Evolutionary conservation across 2,329 filamentous ascomycete genomes (phyloP), one percentile per base, ranked within the genome.

Genomic region (Colletotrichum sp.): DNA sequence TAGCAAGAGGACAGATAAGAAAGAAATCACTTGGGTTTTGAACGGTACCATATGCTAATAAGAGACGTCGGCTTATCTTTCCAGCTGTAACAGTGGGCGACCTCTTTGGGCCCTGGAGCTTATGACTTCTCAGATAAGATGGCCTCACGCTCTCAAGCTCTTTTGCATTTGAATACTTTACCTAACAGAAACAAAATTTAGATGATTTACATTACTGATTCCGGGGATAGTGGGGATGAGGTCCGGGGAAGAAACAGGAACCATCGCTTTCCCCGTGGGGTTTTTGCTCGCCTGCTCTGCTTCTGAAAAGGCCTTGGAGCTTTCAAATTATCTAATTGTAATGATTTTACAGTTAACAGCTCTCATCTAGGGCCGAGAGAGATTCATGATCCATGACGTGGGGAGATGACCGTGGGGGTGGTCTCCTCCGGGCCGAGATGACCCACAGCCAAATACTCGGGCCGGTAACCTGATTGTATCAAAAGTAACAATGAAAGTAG

Each of bases 141-240:
- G 10, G 55, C 0, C 24, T 28, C 18, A 28, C 13, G 5, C 24
- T 58, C 5, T 58, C 2, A 4, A 58, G 1, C 2, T 58, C 8
- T 18, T 5, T 24, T 26, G 0, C 4, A 28, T 2, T 3, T 28
- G 24, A 28, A 24, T 3, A 4, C 1, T 16, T 18, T 18, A 58
- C 16, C 24, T 58, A 28, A 28, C 8, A 28, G 7, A 58, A 58
- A 58, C 9, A 26, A 58, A 0, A 0, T 3, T 18, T 10, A 28
- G 7, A 10, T 6, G 3, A 13, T 10, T 28, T 18, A 6, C 55
- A 58, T 18, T 1, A 16, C 4, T 8, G 55, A 58, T 9, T 58
- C 24, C 26, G 55, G 24, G 26, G 15, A 58, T 18, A 6, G 24
- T 10, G 55, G 55, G 21, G 24, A 0, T 4, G 2, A 10, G 21